A percentile compares a stretch with the other conserved stretches of the same genome.
Conservation (phyloP, 1,139 yeast species). For the Candida freyschussii region DNA sequence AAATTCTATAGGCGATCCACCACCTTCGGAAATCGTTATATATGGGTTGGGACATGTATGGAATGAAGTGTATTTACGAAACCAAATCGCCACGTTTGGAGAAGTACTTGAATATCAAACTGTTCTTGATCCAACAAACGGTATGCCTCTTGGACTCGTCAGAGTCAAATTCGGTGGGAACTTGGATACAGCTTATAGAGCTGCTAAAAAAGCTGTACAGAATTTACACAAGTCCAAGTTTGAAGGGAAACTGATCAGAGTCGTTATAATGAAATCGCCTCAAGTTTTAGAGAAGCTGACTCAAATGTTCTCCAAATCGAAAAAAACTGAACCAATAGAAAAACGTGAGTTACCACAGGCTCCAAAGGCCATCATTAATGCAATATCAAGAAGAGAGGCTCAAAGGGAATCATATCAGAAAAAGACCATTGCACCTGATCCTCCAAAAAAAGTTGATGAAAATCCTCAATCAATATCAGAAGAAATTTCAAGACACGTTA, state of each 20-base stretch:
- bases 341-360: constrained; percentile 16
- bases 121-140: constrained; percentile 68
- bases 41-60: constrained; percentile 56
- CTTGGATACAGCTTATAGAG: constrained; percentile 46
- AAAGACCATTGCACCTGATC: background rate
- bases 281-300: no score
- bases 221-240: constrained; percentile 31
- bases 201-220: constrained; percentile 40
- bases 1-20: constrained; percentile 72
- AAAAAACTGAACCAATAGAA: constrained; percentile 5
- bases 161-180: constrained; percentile 60
- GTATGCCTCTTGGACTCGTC: constrained; percentile 76
- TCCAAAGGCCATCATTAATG: constrained; percentile 17
- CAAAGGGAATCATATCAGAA: background rate
- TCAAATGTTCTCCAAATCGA: no score
- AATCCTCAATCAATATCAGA: background rate
- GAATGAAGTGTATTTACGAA: constrained; percentile 40
- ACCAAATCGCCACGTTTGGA: constrained; percentile 63
- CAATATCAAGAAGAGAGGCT: constrained; percentile 12
- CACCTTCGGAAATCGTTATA: constrained; percentile 63
- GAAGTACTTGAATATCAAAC: constrained; percentile 51
- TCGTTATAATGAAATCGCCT: constrained; percentile 29
- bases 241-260: constrained; percentile 29
- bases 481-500: constrained; percentile 32
- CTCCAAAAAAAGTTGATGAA: background rate